These are phyloP conservation scores for Citrus maxima DNA, from an alignment of 345 rosid species.

Conservation along the genomic window DNA sequence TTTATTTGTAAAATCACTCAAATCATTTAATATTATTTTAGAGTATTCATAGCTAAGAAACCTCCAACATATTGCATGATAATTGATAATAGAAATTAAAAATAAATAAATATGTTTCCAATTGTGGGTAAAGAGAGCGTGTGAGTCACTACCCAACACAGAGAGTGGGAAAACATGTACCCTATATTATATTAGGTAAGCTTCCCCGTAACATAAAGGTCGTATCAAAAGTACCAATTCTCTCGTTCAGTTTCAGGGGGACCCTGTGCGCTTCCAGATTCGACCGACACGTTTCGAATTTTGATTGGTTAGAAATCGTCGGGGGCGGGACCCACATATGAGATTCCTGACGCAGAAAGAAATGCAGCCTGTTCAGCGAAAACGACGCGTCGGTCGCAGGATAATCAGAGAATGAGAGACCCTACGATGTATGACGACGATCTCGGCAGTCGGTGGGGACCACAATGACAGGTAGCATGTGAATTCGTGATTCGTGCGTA, in stretches of 20 bases:
- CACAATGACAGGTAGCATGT: too few relatives aligned
- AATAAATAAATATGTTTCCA: too few relatives aligned
- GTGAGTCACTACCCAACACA: background rate
- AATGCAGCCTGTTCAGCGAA: slow-evolving; percentile 23
- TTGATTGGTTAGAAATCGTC: background rate
- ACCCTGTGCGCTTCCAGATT: background rate
- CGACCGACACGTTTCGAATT: slow-evolving; percentile 7
- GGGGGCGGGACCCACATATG: background rate
- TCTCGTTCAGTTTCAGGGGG: background rate
- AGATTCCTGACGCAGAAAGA: slow-evolving; percentile 23
- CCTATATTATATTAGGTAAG: background rate
- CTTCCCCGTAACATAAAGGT: background rate
- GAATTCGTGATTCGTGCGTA: background rate
- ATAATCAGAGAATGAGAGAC: slow-evolving; percentile 10
- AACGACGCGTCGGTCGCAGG: slow-evolving; percentile 43
- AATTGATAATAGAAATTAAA: too few relatives aligned
- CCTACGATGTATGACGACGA: background rate
- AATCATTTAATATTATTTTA: too few relatives aligned
- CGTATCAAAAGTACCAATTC: slow-evolving; percentile 14
- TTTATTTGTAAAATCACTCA: too few relatives aligned
- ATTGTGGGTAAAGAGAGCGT: background rate
- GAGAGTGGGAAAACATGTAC: background rate
- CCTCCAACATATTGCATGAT: too few relatives aligned
- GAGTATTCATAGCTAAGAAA: too few relatives aligned
- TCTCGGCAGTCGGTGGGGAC: slow-evolving; percentile 1